Conservation (phyloP, 2,329 filamentous ascomycete species). For the Pyrenophora graminea region DNA sequence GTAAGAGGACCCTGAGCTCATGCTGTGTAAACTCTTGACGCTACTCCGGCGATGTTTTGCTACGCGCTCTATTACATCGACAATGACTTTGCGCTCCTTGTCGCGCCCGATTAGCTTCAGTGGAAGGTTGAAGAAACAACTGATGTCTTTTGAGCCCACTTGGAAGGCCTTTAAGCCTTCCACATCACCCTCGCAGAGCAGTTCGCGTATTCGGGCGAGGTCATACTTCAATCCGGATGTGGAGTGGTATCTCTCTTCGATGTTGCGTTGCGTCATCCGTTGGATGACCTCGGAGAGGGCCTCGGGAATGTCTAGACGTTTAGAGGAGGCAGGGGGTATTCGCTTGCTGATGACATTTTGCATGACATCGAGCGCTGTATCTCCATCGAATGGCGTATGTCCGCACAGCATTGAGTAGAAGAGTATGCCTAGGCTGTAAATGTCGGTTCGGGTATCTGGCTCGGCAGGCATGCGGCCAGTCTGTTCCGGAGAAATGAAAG, state of each 20-base stretch:
- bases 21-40: constrained; percentile 51
- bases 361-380: constrained; percentile 84
- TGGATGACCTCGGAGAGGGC: constrained; percentile 81
- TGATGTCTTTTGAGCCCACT: constrained; percentile 83
- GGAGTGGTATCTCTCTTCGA: constrained; percentile 86
- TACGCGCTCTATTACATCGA: constrained; percentile 73
- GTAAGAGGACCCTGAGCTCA: constrained; percentile 59
- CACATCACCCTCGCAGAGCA: constrained; percentile 75
- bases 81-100: constrained; percentile 70
- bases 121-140: constrained; percentile 88
- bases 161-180: constrained; percentile 72
- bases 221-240: constrained; percentile 85
- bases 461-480: constrained; percentile 91
- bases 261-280: constrained; percentile 88
- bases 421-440: constrained; percentile 86
- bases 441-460: constrained; percentile 84
- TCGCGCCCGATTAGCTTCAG: constrained; percentile 78
- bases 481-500: constrained; percentile 93
- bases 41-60: constrained; percentile 63
- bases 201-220: constrained; percentile 71
- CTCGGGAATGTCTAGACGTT: constrained; percentile 82
- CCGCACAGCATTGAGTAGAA: constrained; percentile 79
- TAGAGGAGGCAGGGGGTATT: constrained; percentile 74
- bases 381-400: constrained; percentile 76
- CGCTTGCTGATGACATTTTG: constrained; percentile 83